Evolutionary conservation across 768 basidiomycete genomes (phyloP).

Genomic region (Phaeotremella fagi): DNA sequence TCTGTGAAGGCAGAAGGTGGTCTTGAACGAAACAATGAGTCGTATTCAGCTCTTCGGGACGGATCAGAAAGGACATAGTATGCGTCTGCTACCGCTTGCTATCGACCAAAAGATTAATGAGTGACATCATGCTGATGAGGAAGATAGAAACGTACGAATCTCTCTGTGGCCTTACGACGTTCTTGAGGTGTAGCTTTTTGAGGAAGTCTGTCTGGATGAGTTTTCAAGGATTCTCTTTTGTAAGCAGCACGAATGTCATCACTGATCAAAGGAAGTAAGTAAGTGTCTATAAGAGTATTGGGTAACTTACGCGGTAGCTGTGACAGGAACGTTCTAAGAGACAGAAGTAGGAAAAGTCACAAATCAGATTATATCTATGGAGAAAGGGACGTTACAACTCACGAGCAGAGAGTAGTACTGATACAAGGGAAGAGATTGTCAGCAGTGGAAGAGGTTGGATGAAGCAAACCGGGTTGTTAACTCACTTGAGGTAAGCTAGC

Average conservation of each 20-base stretch:
- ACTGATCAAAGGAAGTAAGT: conserved; percentile 14
- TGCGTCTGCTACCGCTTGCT: conserved; percentile 80
- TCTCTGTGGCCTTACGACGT: conserved; percentile 69
- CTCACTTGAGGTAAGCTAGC: conserved; percentile 1
- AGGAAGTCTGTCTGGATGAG: conserved; percentile 78
- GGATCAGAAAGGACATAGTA: conserved; percentile 88
- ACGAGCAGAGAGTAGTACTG: conserved; percentile 41
- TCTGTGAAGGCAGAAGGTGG: conserved; percentile 40
- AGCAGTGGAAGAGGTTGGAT: background rate
- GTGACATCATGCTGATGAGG: background rate
- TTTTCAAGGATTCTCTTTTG: conserved; percentile 55
- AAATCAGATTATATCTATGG: background rate
- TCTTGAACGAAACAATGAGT: conserved; percentile 41
- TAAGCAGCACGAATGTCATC: conserved; percentile 45
- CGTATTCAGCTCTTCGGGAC: conserved; percentile 51
- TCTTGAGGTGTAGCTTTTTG: conserved; percentile 64
- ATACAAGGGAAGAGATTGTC: background rate
- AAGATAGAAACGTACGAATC: conserved; percentile 52
- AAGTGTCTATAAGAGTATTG: background rate
- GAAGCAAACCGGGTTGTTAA: background rate
- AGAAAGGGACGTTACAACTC: background rate
- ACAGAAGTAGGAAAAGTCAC: too few species aligned
- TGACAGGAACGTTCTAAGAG: conserved; percentile 23
- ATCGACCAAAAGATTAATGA: conserved; percentile 1
- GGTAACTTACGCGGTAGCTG: conserved; percentile 31